phyloP scores from a whole-genome alignment of 2,329 filamentous ascomycete genomes.

The Lachnellula occidentalis region DNA sequence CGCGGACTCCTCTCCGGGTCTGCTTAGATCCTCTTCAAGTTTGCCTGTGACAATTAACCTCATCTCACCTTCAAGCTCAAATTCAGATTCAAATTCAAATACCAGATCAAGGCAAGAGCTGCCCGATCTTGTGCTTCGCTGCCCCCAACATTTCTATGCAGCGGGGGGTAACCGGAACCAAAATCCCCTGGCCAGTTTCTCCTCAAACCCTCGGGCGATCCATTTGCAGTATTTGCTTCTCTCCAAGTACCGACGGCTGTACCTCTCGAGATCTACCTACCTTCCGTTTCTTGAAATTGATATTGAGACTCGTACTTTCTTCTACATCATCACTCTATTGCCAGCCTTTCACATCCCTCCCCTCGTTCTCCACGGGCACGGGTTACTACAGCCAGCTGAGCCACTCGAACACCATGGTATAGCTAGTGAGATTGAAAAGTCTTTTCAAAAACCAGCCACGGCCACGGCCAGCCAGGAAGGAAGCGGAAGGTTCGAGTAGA shows the following conservation, averaged over 20 bases:
- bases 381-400: background rate
- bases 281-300: background rate
- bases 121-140: constrained; percentile 1
- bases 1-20: no score
- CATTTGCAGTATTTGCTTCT: background rate
- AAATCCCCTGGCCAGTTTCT: constrained; percentile 1
- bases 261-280: background rate
- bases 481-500: background rate
- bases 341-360: background rate
- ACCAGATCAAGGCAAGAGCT: background rate
- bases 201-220: background rate
- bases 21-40: no score
- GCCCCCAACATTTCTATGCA: constrained; percentile 3
- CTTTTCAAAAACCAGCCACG: background rate
- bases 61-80: no score
- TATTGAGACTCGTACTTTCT: background rate
- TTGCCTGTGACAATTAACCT: background rate
- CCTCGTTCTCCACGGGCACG: background rate
- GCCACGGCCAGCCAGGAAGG: background rate
- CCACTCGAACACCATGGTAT: background rate
- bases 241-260: background rate
- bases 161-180: constrained; percentile 6
- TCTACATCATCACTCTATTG: background rate
- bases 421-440: background rate
- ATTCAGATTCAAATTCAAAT: no score